Base-by-base conservation (phyloP, 2,329 filamentous ascomycete species). In the Clonostachys rhizophaga region DNA sequence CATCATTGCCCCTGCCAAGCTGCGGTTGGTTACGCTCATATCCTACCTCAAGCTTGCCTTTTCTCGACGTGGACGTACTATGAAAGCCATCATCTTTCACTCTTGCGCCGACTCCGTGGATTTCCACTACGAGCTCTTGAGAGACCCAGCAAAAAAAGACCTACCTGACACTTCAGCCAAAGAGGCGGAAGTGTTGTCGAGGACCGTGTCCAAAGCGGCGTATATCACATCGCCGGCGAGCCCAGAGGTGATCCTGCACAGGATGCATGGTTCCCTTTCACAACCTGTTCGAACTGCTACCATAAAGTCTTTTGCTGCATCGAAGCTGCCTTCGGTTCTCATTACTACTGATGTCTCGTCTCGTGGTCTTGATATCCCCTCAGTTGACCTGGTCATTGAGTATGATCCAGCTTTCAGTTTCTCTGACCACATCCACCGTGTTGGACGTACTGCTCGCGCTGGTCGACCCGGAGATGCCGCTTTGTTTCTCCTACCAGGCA, bases 21-120 rank as follows among this genome's bases (percentile, higher is more conserved):
- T 96, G 52, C 85, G 94, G 34, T 74, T 99, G 4, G 92, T 99
- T 4, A 91, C 92, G 0, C 76, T 99, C 17, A 83, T 91, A 24
- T 86, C 89, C 1, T 80, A 91, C 34, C 74, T 99, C 48, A 95
- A 92, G 62, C 84, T 90, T 16, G 84, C 91, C 0, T 97, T 99
- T 65, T 85, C 89, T 48, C 81, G 91, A 16, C 89, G 87, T 64
- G 92, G 91, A 1, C 90, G 89, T 2, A 88, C 95, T 16, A 96
- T 95, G 89, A 97, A 99, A 67, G 89, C 87, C 18, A 96, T 99
- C 50, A 78, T 99, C 35, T 99, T 99, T 69, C 88, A 99, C 43
- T 96, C 92, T 11, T 99, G 94, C 59, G 91, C 94, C 17, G 94
- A 99, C 64, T 94, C 90, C 2, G 94, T 97, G 49, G 91, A 99